Base-by-base conservation (phyloP, 345 rosid species). In the Punica granatum region DNA sequence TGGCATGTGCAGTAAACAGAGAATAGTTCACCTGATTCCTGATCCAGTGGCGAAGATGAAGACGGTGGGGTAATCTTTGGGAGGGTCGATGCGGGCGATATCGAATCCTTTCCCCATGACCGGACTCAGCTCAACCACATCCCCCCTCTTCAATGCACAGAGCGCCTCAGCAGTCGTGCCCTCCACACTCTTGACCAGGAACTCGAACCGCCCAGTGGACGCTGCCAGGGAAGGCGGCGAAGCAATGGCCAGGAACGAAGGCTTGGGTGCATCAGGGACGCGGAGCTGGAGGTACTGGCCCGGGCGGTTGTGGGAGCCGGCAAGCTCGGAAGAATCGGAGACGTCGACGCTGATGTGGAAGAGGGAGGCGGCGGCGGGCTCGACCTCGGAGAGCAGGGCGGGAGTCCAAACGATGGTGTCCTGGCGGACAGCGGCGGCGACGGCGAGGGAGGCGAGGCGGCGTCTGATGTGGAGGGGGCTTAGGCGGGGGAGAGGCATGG, bases 241-340 rank as follows among this genome's bases (percentile, higher is more conserved):
- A 3, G 98, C 96, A 49, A 94, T 84, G 36, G 99, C 95, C 19
- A 94, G 77, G 65, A 94, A 91, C 3, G 98, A 70, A 0, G 92
- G 97, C 73, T 81, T 91, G 63, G 73, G 87, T 2, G 71, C 80
- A 65, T 84, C 88, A 15, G 81, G 87, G 33, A 94, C 71, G 13
- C 96, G 93, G 41, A 94, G 83, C 92, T 89, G 98, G 31, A 91
- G 87, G 79, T 89, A 94, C 75, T 94, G 99, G 13, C 99, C 99
- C 1, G 96, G 80, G 39, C 76, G 68, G 26, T 88, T 79, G 72
- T 94, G 75, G 3, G 98, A 84, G 1, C 73, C 73, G 28, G 70
- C 95, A 32, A 94, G 87, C 77, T 89, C 92, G 2, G 97, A 86
- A 2, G 90, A 70, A 69, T 86, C 77, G 0, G 96, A 91, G 44